phyloP scores from a whole-genome alignment of 768 basidiomycete species.

The Naganishia friedmannii region DNA sequence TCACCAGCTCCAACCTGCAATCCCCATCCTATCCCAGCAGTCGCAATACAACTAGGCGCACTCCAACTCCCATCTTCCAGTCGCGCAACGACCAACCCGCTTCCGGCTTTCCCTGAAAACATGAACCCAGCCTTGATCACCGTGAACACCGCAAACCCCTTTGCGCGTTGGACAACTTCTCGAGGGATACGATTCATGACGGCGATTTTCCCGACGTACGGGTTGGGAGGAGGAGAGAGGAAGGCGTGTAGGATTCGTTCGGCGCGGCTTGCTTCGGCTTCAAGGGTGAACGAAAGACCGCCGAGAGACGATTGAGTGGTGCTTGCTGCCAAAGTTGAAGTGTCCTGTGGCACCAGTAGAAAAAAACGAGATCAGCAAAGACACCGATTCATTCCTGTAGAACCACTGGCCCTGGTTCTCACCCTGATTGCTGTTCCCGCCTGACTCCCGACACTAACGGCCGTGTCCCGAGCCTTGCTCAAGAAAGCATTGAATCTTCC shows the following conservation, averaged over 20 bases:
- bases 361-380: no score
- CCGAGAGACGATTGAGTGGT: slow-evolving; percentile 17
- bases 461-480: slow-evolving; percentile 38
- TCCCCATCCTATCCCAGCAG: slow-evolving; percentile 63
- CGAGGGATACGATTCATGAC: slow-evolving; percentile 85
- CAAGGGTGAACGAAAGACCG: slow-evolving; percentile 63
- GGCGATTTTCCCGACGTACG: slow-evolving; percentile 70
- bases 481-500: slow-evolving; percentile 37
- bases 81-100: slow-evolving; percentile 85
- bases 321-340: slow-evolving; percentile 10
- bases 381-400: no score
- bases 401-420: background rate
- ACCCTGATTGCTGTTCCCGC: slow-evolving; percentile 36
- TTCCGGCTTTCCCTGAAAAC: slow-evolving; percentile 91
- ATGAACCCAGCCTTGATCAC: slow-evolving; percentile 83
- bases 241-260: slow-evolving; percentile 86
- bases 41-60: slow-evolving; percentile 94
- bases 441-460: slow-evolving; percentile 31
- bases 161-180: slow-evolving; percentile 78
- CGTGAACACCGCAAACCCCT: slow-evolving; percentile 92
- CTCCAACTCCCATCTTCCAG: slow-evolving; percentile 94
- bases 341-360: background rate
- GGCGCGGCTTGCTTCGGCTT: slow-evolving; percentile 90
- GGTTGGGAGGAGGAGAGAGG: slow-evolving; percentile 52
- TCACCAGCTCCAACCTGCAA: slow-evolving; percentile 83